Base-by-base conservation (phyloP, 805 yeast species). In the Komagataella kurtzmanii region DNA sequence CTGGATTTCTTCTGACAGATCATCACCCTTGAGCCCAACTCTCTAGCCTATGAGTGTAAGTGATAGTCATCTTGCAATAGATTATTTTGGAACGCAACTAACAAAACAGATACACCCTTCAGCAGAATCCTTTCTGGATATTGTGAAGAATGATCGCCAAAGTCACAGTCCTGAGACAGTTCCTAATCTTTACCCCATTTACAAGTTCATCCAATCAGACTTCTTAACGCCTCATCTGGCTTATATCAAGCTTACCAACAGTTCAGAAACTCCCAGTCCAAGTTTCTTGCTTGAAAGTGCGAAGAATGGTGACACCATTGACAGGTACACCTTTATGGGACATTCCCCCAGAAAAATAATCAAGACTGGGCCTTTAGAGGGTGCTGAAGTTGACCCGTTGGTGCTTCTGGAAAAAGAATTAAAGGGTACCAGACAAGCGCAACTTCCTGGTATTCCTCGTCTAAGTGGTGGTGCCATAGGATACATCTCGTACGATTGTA, bases 381-480 rank as follows among this genome's bases (percentile, higher is more conserved):
- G 75, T 14, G 71, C 74, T 18, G 85, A 85, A 57, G 79, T 79
- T 23, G 99, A 93, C 66, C 99, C 99, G 1, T 73, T 93, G 54
- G 65, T 68, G 2, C 61, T 85, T 3, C 72, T 93, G 56, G 96
- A 93, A 63, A 57, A 77, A 47, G 97, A 91, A 63, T 73, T 93
- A 70, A 66, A 71, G 7, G 66, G 72, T 45, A 78, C 76, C 60
- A 77, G 73, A 52, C 88, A 87, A 61, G 88, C 90, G 1, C 81
- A 78, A 58, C 69, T 88, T 50, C 95, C 95, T 0, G 95, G 95
- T 46, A 71, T 90, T 49, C 88, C 96, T 12, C 79, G 76, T 56
- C 70, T 89, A 53, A 83, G 90, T 59, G 99, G 99, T 53, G 99
- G 99, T 56, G 98, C 98, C 5, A 77, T 91, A 51, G 99, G 99